These are phyloP conservation scores for Kwoniella mangroviensis DNA, from an alignment of 768 basidiomycete species.

Conservation along the genomic window DNA sequence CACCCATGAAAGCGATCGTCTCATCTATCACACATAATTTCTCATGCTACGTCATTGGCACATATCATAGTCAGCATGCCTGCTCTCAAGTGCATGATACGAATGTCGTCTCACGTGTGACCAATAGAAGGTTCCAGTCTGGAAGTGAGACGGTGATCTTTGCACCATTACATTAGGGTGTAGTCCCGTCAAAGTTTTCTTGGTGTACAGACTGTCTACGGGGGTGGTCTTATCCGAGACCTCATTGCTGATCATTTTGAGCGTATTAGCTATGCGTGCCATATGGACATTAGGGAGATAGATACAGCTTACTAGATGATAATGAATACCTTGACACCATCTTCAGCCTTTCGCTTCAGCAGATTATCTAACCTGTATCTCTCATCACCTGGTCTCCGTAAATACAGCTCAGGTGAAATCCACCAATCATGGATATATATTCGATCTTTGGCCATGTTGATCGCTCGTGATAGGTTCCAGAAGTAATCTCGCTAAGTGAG, in stretches of 20 bases:
- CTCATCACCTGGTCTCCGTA: slow-evolving; percentile 82
- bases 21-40: slow-evolving; percentile 97
- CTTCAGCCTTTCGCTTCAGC: slow-evolving; percentile 85
- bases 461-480: slow-evolving; percentile 93
- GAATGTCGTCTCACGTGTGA: slow-evolving; percentile 73
- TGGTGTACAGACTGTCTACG: slow-evolving; percentile 92
- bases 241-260: slow-evolving; percentile 69
- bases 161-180: slow-evolving; percentile 96
- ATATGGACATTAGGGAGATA: too few relatives aligned
- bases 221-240: slow-evolving; percentile 94
- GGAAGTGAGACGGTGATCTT: slow-evolving; percentile 94
- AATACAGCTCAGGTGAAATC: slow-evolving; percentile 72
- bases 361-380: slow-evolving; percentile 85
- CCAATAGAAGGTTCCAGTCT: slow-evolving; percentile 98
- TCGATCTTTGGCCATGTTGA: slow-evolving; percentile 80
- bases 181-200: slow-evolving; percentile 74
- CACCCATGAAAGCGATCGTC: slow-evolving; percentile 97
- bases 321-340: slow-evolving; percentile 93
- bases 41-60: slow-evolving; percentile 71
- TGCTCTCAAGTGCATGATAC: too few relatives aligned
- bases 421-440: slow-evolving; percentile 99
- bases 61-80: not conserved
- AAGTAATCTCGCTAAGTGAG: slow-evolving; percentile 85
- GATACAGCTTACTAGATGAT: slow-evolving; percentile 76
- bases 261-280: slow-evolving; percentile 5